Conservation (phyloP, 2,329 filamentous ascomycete genomes). For the Tolypocladium guangdongense region DNA sequence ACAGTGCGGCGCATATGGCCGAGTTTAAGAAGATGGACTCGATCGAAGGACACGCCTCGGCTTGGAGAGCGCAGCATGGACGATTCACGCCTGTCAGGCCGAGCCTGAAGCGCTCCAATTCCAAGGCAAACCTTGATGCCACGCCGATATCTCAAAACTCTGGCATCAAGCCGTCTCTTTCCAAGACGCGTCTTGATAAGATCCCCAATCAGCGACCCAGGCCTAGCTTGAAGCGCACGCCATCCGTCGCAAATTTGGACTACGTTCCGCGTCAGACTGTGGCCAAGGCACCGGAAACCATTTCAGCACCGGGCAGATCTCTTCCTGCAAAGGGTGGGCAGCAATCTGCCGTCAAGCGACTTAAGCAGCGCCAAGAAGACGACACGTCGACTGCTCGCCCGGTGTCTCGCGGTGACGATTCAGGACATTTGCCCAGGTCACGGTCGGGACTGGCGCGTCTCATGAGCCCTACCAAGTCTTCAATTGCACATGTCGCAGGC, state of each 20-base stretch:
- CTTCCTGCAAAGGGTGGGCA: conserved; percentile 2
- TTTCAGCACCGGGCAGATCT: conserved; percentile 8
- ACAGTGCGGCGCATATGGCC: conserved; percentile 74
- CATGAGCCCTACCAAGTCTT: conserved; percentile 70
- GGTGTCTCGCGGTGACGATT: conserved; percentile 32
- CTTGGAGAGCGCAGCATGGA: conserved; percentile 51
- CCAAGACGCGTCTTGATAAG: conserved; percentile 57
- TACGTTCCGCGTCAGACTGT: conserved; percentile 8
- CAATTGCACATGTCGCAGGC: conserved; percentile 42
- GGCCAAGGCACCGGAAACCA: conserved; percentile 15
- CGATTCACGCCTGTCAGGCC: conserved; percentile 38
- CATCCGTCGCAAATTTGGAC: conserved; percentile 21
- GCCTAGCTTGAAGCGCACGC: conserved; percentile 21
- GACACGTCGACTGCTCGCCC: conserved; percentile 59
- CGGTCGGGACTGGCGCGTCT: conserved; percentile 45
- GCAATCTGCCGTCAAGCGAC: conserved; percentile 50
- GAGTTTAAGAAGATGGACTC: conserved; percentile 98
- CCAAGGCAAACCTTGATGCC: conserved; percentile 31
- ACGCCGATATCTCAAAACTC: conserved; percentile 22
- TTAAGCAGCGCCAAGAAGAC: conserved; percentile 55
- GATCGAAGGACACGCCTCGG: conserved; percentile 75
- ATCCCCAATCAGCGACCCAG: conserved; percentile 29
- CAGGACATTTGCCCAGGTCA: conserved; percentile 25
- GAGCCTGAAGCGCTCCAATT: conserved; percentile 28
- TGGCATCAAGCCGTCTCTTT: conserved; percentile 39